Base-by-base conservation (phyloP, 139 green algal genomes). In the Pleodorina starrii region DNA sequence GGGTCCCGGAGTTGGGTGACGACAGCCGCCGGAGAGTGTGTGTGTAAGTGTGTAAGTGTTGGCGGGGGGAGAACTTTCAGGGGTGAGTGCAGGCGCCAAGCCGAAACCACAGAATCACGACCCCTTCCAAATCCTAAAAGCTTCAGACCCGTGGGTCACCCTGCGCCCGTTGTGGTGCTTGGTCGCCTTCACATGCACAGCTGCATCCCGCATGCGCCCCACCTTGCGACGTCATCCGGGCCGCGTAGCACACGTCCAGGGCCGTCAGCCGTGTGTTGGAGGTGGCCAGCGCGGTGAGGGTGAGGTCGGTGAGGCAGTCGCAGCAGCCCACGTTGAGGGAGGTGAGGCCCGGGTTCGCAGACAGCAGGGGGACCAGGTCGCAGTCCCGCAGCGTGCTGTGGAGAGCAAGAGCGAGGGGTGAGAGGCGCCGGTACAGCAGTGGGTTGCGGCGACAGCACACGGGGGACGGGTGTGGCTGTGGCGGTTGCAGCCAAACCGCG, bases 241-340 rank as follows among this genome's bases (percentile, higher is more conserved):
- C 3, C 0, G 81, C 60, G 63, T 87, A 78, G 63, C 81, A 87
- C 66, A 87, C 63, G 63, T 87, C 81, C 81, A 87, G 81, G 9
- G 63, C 38, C 1, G 19, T 36, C 9, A 87, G 81, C 2, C 16
- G 4, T 10, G 11, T 11, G 50, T 17, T 35, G 50, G 63, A 19
- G 25, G 25, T 38, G 5, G 27, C 57, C 81, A 87, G 17, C 60
- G 29, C 43, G 29, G 0, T 12, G 36, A 87, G 80, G 19, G 40
- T 48, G 23, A 27, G n/a, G 81, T 87, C 81, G 17, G 43, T 51
- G 19, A 87, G 60, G n/a, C n/a, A 9, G 12, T 0, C 0, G 81
- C 81, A 78, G 59, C 60, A 78, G 60, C 63, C 57, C 63, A 87
- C 21, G 81, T 87, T 87, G 63, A 78, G 43, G 17, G 19, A 46